Conservation (phyloP, 1,284 basidiomycete species). For the Testicularia cyperi region DNA sequence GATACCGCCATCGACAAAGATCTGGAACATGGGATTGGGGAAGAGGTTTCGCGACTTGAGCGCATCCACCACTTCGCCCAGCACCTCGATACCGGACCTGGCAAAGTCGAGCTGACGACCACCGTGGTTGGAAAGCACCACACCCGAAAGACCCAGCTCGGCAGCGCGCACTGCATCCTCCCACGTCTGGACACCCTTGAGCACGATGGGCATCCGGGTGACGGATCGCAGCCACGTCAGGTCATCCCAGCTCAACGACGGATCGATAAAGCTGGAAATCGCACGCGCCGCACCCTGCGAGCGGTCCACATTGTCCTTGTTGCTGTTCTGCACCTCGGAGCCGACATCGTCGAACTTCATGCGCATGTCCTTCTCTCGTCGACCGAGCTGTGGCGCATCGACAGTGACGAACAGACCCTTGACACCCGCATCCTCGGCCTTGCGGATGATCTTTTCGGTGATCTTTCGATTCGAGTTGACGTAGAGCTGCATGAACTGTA, state of each 20-base stretch:
- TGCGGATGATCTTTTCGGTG: constrained; percentile 72
- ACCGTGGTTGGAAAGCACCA: constrained; percentile 62
- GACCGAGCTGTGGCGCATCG: constrained; percentile 81
- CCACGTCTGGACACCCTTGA: constrained; percentile 71
- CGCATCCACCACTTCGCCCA: constrained; percentile 79
- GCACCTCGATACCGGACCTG: constrained; percentile 56
- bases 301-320: constrained; percentile 36
- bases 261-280: constrained; percentile 64
- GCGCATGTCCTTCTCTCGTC: constrained; percentile 76
- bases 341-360: constrained; percentile 65
- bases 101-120: constrained; percentile 58
- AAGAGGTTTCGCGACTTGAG: constrained; percentile 70
- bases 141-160: constrained; percentile 64
- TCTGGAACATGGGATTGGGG: constrained; percentile 67
- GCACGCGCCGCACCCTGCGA: constrained; percentile 60
- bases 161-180: constrained; percentile 71
- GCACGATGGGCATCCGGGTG: constrained; percentile 76
- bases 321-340: constrained; percentile 58
- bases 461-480: constrained; percentile 73
- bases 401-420: constrained; percentile 84
- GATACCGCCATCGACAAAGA: constrained; percentile 87
- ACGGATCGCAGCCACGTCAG: constrained; percentile 76
- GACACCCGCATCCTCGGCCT: constrained; percentile 73
- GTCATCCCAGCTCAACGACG: constrained; percentile 62
- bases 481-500: constrained; percentile 67